phyloP scores from a whole-genome alignment of 2,329 filamentous ascomycete species.

The Fusarium ramigenum region DNA sequence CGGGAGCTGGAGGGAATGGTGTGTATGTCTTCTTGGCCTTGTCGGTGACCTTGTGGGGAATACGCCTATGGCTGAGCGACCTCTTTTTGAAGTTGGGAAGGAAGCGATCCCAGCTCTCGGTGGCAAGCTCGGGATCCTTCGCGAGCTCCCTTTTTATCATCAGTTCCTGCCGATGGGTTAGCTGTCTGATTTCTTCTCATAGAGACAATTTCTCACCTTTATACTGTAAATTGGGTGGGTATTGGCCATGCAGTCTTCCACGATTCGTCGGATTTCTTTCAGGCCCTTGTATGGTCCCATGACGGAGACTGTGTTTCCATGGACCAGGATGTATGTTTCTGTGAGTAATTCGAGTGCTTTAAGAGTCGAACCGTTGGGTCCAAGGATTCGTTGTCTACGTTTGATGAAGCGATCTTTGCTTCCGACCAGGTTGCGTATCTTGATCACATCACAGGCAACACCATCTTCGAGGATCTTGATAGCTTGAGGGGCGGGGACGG shows the following conservation, averaged over 20 bases:
- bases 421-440: slow-evolving; percentile 87
- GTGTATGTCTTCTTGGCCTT: slow-evolving; percentile 96
- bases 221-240: slow-evolving; percentile 52
- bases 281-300: slow-evolving; percentile 95
- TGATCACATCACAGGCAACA: slow-evolving; percentile 93
- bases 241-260: slow-evolving; percentile 97
- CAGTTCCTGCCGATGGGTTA: slow-evolving; percentile 61
- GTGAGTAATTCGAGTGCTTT: slow-evolving; percentile 95
- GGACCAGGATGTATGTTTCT: slow-evolving; percentile 90
- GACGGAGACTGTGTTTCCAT: slow-evolving; percentile 91
- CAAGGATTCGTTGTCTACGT: slow-evolving; percentile 83
- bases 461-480: slow-evolving; percentile 94
- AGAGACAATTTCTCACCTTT: neutral
- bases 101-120: slow-evolving; percentile 96
- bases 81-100: slow-evolving; percentile 97
- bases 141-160: slow-evolving; percentile 94
- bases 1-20: slow-evolving; percentile 93
- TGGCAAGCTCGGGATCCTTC: slow-evolving; percentile 85
- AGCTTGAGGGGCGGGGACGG: slow-evolving; percentile 91
- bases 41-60: slow-evolving; percentile 87
- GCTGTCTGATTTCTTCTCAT: neutral
- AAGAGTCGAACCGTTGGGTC: slow-evolving; percentile 88
- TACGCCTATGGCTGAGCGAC: slow-evolving; percentile 82
- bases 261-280: slow-evolving; percentile 88
- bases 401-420: slow-evolving; percentile 70